Conservation (phyloP, 1,284 basidiomycete species). For the Inonotus obliquus region DNA sequence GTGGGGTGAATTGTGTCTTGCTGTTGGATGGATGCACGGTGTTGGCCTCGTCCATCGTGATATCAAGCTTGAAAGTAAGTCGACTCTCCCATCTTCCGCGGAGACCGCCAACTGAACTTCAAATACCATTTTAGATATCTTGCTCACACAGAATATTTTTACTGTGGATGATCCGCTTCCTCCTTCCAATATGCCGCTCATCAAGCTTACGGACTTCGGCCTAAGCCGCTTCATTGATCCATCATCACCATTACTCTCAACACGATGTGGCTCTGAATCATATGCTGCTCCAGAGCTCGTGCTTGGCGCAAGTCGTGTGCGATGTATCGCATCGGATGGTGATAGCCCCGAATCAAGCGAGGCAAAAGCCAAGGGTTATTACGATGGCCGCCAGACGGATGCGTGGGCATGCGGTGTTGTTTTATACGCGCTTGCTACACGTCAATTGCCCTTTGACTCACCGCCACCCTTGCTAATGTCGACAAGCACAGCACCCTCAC, state of each 20-base stretch:
- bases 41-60: constrained; percentile 88
- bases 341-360: not conserved
- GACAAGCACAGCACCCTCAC: constrained; percentile 16
- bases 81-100: not conserved
- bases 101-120: too few species aligned
- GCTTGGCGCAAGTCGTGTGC: constrained; percentile 32
- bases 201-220: constrained; percentile 91
- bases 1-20: constrained; percentile 76
- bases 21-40: constrained; percentile 87
- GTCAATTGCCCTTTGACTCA: constrained; percentile 59
- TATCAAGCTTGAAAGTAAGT: constrained; percentile 91
- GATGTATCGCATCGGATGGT: constrained; percentile 20
- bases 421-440: constrained; percentile 68
- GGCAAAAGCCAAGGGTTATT: constrained; percentile 42
- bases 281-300: constrained; percentile 92
- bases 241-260: constrained; percentile 66
- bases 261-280: constrained; percentile 87
- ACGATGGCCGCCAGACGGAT: constrained; percentile 87
- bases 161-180: constrained; percentile 40
- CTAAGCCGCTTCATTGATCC: constrained; percentile 83
- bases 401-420: constrained; percentile 89
- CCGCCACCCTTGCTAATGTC: constrained; percentile 23
- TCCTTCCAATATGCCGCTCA: constrained; percentile 47
- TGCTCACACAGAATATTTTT: constrained; percentile 48
- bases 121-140: constrained; percentile 43